phyloP scores from a whole-genome alignment of 129 eudicot species.

The Pulicaria dysenterica region DNA sequence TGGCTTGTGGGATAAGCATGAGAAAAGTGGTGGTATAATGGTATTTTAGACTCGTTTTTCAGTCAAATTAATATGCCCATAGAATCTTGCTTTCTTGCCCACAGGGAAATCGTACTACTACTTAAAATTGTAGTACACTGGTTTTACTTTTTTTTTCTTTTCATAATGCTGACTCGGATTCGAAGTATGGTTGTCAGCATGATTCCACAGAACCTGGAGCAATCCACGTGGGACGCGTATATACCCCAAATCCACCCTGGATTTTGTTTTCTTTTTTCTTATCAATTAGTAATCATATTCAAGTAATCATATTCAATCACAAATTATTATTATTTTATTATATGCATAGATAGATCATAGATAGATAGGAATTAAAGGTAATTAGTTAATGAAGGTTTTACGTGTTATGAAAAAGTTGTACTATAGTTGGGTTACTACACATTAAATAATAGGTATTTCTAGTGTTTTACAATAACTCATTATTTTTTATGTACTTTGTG shows the following conservation, averaged over 20 bases:
- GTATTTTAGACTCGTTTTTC: background rate
- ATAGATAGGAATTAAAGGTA: too few species aligned
- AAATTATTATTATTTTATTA: too few species aligned
- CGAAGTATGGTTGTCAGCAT: background rate
- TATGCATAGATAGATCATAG: too few species aligned
- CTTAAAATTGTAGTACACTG: slow-evolving; percentile 5
- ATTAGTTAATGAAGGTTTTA: too few species aligned
- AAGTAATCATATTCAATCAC: background rate
- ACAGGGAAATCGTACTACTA: slow-evolving; percentile 17
- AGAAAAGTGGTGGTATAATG: too few species aligned
- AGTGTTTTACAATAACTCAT: too few species aligned
- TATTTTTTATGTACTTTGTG: too few species aligned
- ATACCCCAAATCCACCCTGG: slow-evolving; percentile 1
- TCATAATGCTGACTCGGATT: slow-evolving; percentile 10
- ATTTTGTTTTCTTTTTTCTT: background rate
- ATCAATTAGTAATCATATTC: background rate
- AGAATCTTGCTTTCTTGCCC: slow-evolving; percentile 31
- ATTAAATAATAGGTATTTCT: too few species aligned
- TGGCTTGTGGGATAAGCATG: slow-evolving; percentile 8
- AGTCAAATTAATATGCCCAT: slow-evolving; percentile 8
- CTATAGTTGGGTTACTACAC: too few species aligned
- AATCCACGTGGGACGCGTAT: slow-evolving; percentile 41
- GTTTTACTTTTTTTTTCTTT: background rate
- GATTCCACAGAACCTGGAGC: slow-evolving; percentile 67
- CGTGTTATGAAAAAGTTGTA: too few species aligned